A percentile compares a stretch with the other conserved stretches of the same genome.
Evolutionary conservation across 768 basidiomycete species (phyloP).

Genomic region (Lactifluus hygrophoroides): DNA sequence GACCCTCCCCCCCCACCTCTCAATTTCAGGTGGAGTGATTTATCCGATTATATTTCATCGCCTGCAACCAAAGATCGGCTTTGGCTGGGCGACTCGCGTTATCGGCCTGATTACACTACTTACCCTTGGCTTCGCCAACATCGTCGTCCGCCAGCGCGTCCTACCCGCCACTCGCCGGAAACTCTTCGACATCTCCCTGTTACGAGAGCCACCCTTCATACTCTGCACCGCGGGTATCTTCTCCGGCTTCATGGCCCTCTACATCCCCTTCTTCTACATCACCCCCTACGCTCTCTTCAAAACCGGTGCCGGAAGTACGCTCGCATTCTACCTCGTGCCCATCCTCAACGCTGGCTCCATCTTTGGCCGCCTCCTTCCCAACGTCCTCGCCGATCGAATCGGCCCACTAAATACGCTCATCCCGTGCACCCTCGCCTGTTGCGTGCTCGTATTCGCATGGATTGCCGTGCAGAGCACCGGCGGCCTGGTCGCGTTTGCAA

Average conservation of each 20-base stretch:
- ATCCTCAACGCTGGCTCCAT: conserved; percentile 27
- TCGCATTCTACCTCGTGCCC: conserved; percentile 27
- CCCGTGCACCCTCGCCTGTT: conserved; percentile 21
- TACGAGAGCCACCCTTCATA: conserved; percentile 23
- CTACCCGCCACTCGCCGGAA: conserved; percentile 14
- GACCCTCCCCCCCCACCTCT: not conserved
- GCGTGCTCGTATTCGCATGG: conserved; percentile 27
- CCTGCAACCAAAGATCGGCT: conserved; percentile 22
- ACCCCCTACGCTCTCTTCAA: conserved; percentile 22
- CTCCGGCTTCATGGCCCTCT: conserved; percentile 16
- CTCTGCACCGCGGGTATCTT: conserved; percentile 21
- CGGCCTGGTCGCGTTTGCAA: conserved; percentile 27
- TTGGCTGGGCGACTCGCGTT: conserved; percentile 24
- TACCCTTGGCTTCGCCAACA: conserved; percentile 21
- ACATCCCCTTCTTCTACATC: conserved; percentile 26
- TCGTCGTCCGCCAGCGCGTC: conserved; percentile 20
- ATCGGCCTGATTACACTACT: conserved; percentile 23
- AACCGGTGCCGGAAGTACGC: conserved; percentile 9
- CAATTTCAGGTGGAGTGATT: conserved; percentile 20
- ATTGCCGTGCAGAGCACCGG: conserved; percentile 24
- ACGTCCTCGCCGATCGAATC: conserved; percentile 25
- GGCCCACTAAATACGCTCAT: conserved; percentile 27
- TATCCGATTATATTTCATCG: conserved; percentile 27
- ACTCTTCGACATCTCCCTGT: conserved; percentile 17
- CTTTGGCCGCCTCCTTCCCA: conserved; percentile 27